Base-by-base conservation (phyloP, 768 basidiomycete genomes). In the Agrocybe praecox region DNA sequence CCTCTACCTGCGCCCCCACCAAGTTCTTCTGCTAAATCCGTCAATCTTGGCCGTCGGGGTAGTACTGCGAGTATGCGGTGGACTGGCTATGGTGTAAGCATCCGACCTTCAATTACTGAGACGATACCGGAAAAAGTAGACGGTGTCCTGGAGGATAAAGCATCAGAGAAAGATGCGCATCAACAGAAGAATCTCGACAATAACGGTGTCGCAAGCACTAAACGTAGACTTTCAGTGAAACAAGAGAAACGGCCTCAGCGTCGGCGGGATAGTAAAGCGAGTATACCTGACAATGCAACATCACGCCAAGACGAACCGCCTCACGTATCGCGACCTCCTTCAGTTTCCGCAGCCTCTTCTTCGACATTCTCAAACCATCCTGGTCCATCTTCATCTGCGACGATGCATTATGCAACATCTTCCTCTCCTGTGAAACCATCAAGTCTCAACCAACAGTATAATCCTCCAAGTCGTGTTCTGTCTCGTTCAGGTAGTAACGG, bases 11-110 rank as follows among this genome's bases (percentile, higher is more conserved):
- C 47, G 64, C 74, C 21, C 23, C 24, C 17, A 42, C 51, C 21
- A 40, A 52, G n/a, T 29, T 48, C 24, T 29, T 44, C 42, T 34
- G 18, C 12, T 65, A 78, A 76, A 52, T 71, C 79, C 2, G 74
- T 74, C 55, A 67, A 71, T 12, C 69, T 83, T 22, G 78, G 77
- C 1, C 68, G 79, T 53, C 74, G 78, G 10, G 76, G 78, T 43
- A 85, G 83, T 57, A 77, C 71, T 6, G 74, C 82, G 12, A 83
- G 84, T 58, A 76, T 75, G 19, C 73, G 74, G n/a, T 81, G 80
- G 10, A 72, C 69, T 32, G 76, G 79, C 19, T 75, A 74, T 19
- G 71, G 66, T 14, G 68, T 58, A 24, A 65, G 72, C 10, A 74
- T 74, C 49, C 80, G 80, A 12, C 70, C 77, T 1, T 66, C 77